Conservation (phyloP, 2,329 filamentous ascomycete genomes). For the Colletotrichum destructivum region DNA sequence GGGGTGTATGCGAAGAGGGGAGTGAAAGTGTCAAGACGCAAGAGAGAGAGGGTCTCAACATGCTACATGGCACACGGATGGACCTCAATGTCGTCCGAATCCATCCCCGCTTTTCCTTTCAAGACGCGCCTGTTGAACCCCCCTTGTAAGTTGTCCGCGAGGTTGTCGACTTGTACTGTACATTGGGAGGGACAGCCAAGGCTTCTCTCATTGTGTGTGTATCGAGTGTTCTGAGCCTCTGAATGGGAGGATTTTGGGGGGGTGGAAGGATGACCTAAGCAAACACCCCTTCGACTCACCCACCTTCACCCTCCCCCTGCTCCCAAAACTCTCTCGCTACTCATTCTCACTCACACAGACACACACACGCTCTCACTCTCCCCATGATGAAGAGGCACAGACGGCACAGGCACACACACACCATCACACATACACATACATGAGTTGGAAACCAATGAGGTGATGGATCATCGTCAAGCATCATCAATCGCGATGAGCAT, state of each 20-base stretch:
- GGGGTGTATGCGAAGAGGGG: not conserved
- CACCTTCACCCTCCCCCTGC: not conserved
- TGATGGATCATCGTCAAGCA: constrained; percentile 37
- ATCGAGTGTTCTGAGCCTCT: not conserved
- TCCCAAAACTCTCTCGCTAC: no score
- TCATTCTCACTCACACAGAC: no score
- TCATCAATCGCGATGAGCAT: constrained; percentile 3
- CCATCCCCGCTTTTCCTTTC: constrained; percentile 37
- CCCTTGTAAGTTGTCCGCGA: constrained; percentile 13
- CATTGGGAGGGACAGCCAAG: not conserved
- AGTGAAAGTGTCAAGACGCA: not conserved
- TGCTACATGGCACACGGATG: not conserved
- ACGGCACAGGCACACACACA: not conserved
- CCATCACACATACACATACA: not conserved
- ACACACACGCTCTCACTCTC: not conserved
- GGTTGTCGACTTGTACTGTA: not conserved
- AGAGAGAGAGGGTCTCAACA: constrained; percentile 15
- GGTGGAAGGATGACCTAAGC: not conserved
- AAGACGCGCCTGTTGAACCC: constrained; percentile 15
- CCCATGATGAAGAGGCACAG: constrained; percentile 12
- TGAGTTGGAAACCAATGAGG: constrained; percentile 32
- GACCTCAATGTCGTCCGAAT: constrained; percentile 16
- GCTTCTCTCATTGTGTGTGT: not conserved
- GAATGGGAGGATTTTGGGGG: not conserved
- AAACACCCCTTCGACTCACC: no score